Base-by-base conservation (phyloP, 1,284 basidiomycete species). In the Cystobasidium sp. region DNA sequence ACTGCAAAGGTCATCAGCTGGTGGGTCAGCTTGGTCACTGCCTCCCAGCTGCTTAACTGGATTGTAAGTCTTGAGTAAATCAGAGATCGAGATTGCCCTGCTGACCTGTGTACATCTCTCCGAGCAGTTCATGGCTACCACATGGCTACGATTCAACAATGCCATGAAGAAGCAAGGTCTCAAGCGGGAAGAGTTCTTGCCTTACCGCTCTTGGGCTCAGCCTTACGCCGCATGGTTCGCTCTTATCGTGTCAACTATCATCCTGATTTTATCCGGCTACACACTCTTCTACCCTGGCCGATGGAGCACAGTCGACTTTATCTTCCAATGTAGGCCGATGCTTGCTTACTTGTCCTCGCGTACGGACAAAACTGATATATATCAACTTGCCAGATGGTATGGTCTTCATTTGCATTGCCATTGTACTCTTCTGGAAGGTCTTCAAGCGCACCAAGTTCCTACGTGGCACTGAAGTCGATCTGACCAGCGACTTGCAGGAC, bases 141-240 rank as follows among this genome's bases (percentile, higher is more conserved):
- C 69, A 20, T 78, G 75, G 70, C 7, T 77, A 12, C 73, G 75
- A 3, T 76, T 76, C 68, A 62, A 76, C 62, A 51, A 66, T 43
- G 77, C 67, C n/a, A 65, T 77, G 43, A 77, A 75, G 39, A 59
- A 56, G 39, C 77, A 78, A 64, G 75, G 75, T 37, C 52, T 77
- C 41, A 59, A 63, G 37, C 75, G 77, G 52, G 55, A 74, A 20
- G 52, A 55, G 20, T 75, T 69, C 61, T 68, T 68, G 31, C 64
- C 59, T 37, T 71, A 53, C 51, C 24, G 43, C 16, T 76, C 76
- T 9, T 73, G 74, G 4, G 55, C 68, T 41, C 74, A 72, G 56
- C 77, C 76, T 7, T 78, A 56, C 49, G 62, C 62, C 7, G 70
- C 70, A 20, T 73, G 70, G 70, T 73, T 64, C 53, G 70, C 70